Percentiles rank a stretch among this genome's conserved stretches.
These are phyloP conservation scores for Penicillium egyptiacum DNA, from an alignment of 495 filamentous ascomycete species.

Conservation along the genomic window DNA sequence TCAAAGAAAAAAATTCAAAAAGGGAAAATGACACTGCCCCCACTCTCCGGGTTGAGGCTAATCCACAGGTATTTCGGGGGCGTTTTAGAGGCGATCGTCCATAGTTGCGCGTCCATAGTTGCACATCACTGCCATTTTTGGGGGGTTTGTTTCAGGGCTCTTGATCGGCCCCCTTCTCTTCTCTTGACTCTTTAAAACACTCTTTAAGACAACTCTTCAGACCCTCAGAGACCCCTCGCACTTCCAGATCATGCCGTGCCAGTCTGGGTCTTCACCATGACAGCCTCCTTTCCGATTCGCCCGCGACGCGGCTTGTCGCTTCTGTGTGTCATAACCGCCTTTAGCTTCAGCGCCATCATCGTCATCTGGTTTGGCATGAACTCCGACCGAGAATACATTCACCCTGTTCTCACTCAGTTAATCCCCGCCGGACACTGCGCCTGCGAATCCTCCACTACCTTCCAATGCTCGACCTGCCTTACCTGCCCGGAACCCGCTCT, in stretches of 20 bases:
- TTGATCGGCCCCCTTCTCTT: background rate
- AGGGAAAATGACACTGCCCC: background rate
- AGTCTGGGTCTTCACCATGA: constrained; percentile 22
- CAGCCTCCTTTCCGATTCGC: constrained; percentile 27
- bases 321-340: constrained; percentile 24
- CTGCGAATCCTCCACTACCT: constrained; percentile 43
- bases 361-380: constrained; percentile 44
- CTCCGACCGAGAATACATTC: constrained; percentile 39
- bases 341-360: constrained; percentile 22
- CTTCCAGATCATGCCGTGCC: constrained; percentile 17
- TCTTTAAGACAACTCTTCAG: background rate
- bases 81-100: constrained; percentile 4
- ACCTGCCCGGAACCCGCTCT: constrained; percentile 29
- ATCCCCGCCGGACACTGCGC: constrained; percentile 45
- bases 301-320: constrained; percentile 28
- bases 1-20: background rate
- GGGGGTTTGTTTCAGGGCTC: background rate
- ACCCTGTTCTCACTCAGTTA: constrained; percentile 40
- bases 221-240: background rate
- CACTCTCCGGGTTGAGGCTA: background rate
- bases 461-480: constrained; percentile 42
- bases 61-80: background rate
- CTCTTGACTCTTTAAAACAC: background rate
- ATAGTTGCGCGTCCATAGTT: background rate
- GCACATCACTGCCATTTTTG: background rate